Base-by-base conservation (phyloP, 805 yeast genomes). In the Wickerhamomyces tratensis region DNA sequence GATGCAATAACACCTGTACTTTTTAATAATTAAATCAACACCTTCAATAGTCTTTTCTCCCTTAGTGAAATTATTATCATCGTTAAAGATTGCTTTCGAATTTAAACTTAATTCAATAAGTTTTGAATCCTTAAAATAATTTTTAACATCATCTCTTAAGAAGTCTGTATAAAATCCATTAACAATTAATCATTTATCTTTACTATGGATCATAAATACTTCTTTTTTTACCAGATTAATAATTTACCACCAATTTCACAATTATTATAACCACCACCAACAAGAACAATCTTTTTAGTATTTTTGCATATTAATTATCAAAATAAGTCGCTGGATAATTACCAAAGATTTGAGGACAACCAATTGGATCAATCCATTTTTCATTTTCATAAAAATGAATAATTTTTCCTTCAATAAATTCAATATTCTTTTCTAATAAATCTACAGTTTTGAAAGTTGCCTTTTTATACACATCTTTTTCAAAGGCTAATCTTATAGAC, bases 261-360 rank as follows among this genome's bases (percentile, higher is more conserved):
- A 25, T 61, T 61, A 30, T 47, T 49, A 35, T 49, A 48, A 3
- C 64, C 65, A 25, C 59, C 64, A 29, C 65, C 65, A 6, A 59
- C 45, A 30, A 61, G 35, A 6, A 50, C 54, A 14, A 61, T 52
- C 34, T 50, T 43, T 35, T 54, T 49, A 1, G 63, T 59, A 5
- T 40, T 37, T 13, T 44, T 46, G 10, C 46, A 15, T 40, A 42
- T 27, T 48, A 45, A 7, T 39, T 33, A 10, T 42, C 41, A 29
- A 51, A 47, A 39, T 57, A 50, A 1, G 25, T 36, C 12, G 43
- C 35, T 33, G 47, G 43, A 25, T 43, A 42, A 35, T 51, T 46
- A 5, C 49, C 51, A 40, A 51, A 49, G 7, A 25, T 15, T 25
- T 41, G 15, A 1, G 53, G 43, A 5, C 45, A 36, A 12, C 53